Evolutionary conservation across 306 rosid species (phyloP), one percentile per base, ranked within the genome.

Genomic region (Quercus alba): DNA sequence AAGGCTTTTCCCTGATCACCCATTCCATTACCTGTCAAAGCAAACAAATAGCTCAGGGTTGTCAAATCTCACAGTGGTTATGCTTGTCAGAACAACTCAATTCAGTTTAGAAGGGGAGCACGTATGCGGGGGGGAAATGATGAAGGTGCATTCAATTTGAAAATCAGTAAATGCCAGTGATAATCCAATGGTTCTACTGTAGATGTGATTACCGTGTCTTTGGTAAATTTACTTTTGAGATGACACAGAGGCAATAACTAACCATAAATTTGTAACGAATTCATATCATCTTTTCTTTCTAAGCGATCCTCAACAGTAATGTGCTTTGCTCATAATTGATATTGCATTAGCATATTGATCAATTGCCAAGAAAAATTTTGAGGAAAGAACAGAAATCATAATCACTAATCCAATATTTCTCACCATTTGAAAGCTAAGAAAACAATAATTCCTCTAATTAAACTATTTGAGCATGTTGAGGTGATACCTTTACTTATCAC

Each of bases 21-120:
- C 99, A 95, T 81, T 93, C 98, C 99, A 91, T 93, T 35, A 90
- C 97, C 98, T 95, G 88, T 77, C 80, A 79, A 85, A 74, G 86
- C 35, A 15, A 70, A 75, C 44, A 63, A 25, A 67, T 14, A 78
- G 31, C 73, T 54, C 71, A 30, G 71, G 17, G 18, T 67, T 35
- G 1, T 38, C 46, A 64, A 71, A 58, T n/a, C 26, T 63, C 49
- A 68, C 69, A 18, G 28, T 21, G 4, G 30, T 49, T 55, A 26
- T 31, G 75, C 35, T 49, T 62, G 76, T 73, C 25, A 14, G 44
- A 7, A 28, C 21, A 13, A 58, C 23, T 38, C 30, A 52, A 52
- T 64, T 57, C 72, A 66, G 44, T n/a, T 23, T 35, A 73, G 10
- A 35, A 56, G 56, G 56, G 41, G 74, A 38, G 41, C 66, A 28